Evolutionary conservation across 331 rosid species (phyloP), one percentile per base, ranked within the genome.

Genomic region (Telfairia occidentalis): DNA sequence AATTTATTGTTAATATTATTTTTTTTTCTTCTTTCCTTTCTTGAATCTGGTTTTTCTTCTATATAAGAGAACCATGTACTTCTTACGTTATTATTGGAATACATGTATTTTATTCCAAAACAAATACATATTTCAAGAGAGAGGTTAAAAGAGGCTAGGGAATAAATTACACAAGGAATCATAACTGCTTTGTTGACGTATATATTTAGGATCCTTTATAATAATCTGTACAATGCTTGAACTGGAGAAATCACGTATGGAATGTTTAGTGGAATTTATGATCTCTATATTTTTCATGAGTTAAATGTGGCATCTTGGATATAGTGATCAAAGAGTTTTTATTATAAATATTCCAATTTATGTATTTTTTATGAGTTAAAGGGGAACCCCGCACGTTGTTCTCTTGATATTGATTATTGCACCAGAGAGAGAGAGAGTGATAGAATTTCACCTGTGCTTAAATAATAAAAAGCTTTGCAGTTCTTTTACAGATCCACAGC

Each of bases 401-500:
- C 16, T 67, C 46, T 67, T 23, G 18, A 40, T 50, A 37, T 26
- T 55, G 55, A 64, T 7, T 8, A 38, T 26, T 15, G 21, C 28
- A 24, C 19, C 30, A 46, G 26, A 52, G 40, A 45, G 45, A 19
- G 7, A 49, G 55, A 21, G 30, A 49, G 55, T 7, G 30, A 9
- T 2, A 54, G 32, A 43, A 24, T 46, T 12, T 26, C 48, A 69
- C 45, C 9, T 55, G 49, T 53, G 42, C 69, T 55, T 58, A 38
- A 75, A 80, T 43, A 53, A 11, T 72, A 13, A 45, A 78, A 73
- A 43, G 45, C 80, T 69, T 61, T 85, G 71, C 87, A 91, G 98
- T 88, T 83, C 80, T 94, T 94, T 83, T 91, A 94, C 87, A 91
- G 98, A 83, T 88, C 97, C 84, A 94, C 97, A 73, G 92, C 98